A percentile compares a stretch with the other conserved stretches of the same genome.
Conservation (phyloP, 179 eudicot genomes). For the Silene coronaria region DNA sequence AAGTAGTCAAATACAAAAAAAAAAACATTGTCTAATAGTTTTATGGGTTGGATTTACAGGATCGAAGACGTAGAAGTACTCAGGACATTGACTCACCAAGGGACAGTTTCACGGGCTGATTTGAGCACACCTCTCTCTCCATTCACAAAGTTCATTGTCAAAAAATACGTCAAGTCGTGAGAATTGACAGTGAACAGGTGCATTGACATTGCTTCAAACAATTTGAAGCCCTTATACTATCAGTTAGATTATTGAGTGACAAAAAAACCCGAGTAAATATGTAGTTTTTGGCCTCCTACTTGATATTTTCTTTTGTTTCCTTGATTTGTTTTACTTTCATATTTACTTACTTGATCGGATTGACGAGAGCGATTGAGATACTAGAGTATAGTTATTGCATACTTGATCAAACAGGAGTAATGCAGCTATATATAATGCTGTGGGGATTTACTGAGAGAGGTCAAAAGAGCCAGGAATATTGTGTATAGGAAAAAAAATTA, state of each 20-base stretch:
- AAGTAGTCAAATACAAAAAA: no score
- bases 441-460: neutral
- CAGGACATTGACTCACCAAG: conserved; percentile 35
- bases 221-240: conserved; percentile 7
- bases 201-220: conserved; percentile 11
- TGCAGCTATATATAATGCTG: neutral
- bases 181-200: neutral
- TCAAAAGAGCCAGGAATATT: neutral
- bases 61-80: conserved; percentile 36
- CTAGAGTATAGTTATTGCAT: neutral
- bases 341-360: neutral
- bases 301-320: neutral
- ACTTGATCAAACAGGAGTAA: neutral
- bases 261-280: conserved; percentile 17
- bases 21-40: neutral
- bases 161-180: neutral
- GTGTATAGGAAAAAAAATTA: neutral
- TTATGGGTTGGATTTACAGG: conserved; percentile 25
- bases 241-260: neutral
- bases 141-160: conserved; percentile 10
- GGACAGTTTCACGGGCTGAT: conserved; percentile 24
- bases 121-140: neutral
- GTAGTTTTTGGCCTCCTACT: conserved; percentile 15
- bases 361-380: neutral
- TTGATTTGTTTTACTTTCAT: neutral